Base-by-base conservation (phyloP, 306 rosid species). In the Lablab purpureus region DNA sequence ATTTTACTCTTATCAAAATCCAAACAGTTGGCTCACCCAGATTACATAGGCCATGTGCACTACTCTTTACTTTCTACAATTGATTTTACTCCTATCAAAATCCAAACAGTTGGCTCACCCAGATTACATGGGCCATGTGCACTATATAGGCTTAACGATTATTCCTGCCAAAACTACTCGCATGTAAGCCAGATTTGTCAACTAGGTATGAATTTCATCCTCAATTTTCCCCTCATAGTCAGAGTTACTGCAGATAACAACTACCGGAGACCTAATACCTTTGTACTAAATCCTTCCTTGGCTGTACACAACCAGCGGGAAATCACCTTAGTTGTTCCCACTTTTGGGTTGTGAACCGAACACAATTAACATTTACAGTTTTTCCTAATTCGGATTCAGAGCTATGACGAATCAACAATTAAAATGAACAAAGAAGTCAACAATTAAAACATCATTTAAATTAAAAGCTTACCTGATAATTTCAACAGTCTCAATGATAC, bases 401-500 rank as follows among this genome's bases (percentile, higher is more conserved):
- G 28, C 34, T 71, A 32, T 34, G 30, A 45, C 21, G 43, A n/a
- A 27, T 12, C 30, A 74, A 74, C 64, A 41, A 55, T 37, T 21
- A 17, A 51, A 67, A 77, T 46, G 25, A 56, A 68, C 23, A n/a
- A n/a, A n/a, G n/a, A n/a, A n/a, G n/a, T 12, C 30, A 74, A 74
- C 64, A 41, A 55, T 37, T 21, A 17, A 51, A 67, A 77, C 32
- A 68, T n/a, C 1, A 5, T n/a, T 13, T 4, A 11, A 51, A 13
- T 22, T 4, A 25, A 8, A 18, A 37, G 1, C 0, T n/a, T 74
- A 90, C 97, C 96, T 87, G 84, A 87, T 67, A 74, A 94, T 90
- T 76, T 90, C 97, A 62, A 94, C 86, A 43, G 88, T 85, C 14
- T 89, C 88, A 69, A 94, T 87, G 40, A 85, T 74, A 70, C 98